Conservation (phyloP, 139 green algal genomes). For the Edaphochlamys debaryana region DNA sequence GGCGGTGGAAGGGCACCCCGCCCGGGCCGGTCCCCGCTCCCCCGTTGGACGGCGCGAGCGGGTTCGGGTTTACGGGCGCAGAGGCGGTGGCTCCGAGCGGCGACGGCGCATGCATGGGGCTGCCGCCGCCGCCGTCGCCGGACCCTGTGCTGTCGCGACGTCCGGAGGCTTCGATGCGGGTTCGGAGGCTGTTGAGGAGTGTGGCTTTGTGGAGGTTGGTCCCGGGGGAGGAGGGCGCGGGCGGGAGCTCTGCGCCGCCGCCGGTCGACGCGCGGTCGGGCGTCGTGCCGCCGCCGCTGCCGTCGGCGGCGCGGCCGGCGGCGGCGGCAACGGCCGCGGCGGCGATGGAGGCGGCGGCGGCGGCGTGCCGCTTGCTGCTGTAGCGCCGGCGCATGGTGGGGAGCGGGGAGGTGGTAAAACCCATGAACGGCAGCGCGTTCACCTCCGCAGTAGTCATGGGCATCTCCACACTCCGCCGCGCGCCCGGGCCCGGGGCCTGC, state of each 20-base stretch:
- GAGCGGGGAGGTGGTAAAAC: conserved; percentile 1
- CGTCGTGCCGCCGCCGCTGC: too few relatives aligned
- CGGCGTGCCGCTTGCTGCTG: background rate
- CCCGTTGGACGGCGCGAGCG: too few relatives aligned
- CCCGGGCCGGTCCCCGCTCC: too few relatives aligned
- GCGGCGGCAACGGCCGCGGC: background rate
- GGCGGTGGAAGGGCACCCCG: too few relatives aligned
- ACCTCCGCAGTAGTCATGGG: too few relatives aligned
- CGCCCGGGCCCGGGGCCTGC: too few relatives aligned
- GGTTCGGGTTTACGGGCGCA: too few relatives aligned
- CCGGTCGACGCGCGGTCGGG: background rate
- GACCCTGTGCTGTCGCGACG: background rate
- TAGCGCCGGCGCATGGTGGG: background rate
- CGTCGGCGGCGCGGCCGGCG: background rate
- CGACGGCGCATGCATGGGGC: too few relatives aligned
- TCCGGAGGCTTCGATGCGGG: background rate
- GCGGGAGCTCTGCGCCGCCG: background rate
- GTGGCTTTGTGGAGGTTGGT: background rate
- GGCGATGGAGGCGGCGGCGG: too few relatives aligned
- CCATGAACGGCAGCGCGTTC: conserved; percentile 7
- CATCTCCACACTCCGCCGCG: too few relatives aligned
- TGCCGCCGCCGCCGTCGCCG: too few relatives aligned
- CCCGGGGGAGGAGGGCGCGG: background rate
- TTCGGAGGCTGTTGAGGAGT: conserved; percentile 2
- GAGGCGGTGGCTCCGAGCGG: too few relatives aligned